Base-by-base conservation (phyloP, 2,329 filamentous ascomycete genomes). In the Sclerotinia borealis region DNA sequence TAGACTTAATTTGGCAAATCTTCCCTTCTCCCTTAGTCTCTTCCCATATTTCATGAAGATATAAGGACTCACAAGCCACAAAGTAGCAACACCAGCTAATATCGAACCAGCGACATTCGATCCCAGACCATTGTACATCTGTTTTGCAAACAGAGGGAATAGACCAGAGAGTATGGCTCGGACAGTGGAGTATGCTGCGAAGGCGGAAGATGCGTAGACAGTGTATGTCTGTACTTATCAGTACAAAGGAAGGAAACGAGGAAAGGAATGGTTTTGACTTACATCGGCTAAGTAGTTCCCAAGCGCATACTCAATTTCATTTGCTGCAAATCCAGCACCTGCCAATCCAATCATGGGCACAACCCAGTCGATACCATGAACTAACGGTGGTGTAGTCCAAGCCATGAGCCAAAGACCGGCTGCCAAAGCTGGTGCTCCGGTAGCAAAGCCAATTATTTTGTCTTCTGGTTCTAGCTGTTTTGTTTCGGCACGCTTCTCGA, bases 381-480 rank as follows among this genome's bases (percentile, higher is more conserved):
- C 66, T 25, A 50, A 39, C 1, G 79, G 79, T 0, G 81, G 80
- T 4, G 81, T 76, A 1, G 80, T 81, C 74, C 77, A 79, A 5
- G 77, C 76, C 63, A 82, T 80, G 70, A 73, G 75, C 75, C 78
- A 79, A 1, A 82, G 75, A 2, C 76, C 79, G 6, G 73, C 68
- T 3, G 79, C 77, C 6, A 81, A 74, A 7, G 76, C 69, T 2
- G 79, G 78, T 0, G 77, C 76, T 0, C 77, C 80, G 37, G 80
- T 70, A 47, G 74, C 74, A 65, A 81, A 80, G n/a, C 79, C 79
- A 9, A 73, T 67, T 25, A 81, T 74, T 59, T 82, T 82, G 69
- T 81, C 75, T 70, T 82, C 80, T 0, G 79, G 79, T 25, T 45
- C 49, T n/a, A 62, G 13, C 9, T 48, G 4, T 17, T 31, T 69